Conservation (phyloP, 257 asterid genomes). For the Cynanchum wilfordii region DNA sequence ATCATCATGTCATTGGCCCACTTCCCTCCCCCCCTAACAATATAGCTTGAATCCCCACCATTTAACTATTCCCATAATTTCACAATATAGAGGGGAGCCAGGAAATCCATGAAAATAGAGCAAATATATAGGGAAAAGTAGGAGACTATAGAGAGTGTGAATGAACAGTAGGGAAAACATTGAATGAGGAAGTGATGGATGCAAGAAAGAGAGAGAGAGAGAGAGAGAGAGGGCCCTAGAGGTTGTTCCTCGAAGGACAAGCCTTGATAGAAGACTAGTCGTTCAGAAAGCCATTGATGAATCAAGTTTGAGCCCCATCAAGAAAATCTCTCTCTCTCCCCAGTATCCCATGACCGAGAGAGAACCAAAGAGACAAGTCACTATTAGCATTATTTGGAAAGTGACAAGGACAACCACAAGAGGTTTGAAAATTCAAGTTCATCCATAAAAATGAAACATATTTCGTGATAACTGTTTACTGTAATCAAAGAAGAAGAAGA, state of each 20-base stretch:
- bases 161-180: background rate
- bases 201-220: background rate
- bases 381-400: conserved; percentile 1
- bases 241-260: conserved; percentile 1
- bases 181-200: background rate
- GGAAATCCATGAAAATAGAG: background rate
- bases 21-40: background rate
- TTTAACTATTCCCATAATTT: no score
- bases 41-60: background rate
- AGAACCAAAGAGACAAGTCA: conserved; percentile 2
- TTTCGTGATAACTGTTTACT: no score
- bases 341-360: conserved; percentile 5
- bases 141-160: background rate
- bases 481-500: no score
- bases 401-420: conserved; percentile 11
- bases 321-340: background rate
- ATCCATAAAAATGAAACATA: no score
- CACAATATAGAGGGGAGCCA: no score
- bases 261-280: background rate
- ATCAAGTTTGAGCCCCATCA: background rate
- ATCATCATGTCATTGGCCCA: background rate
- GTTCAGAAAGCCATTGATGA: background rate
- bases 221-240: background rate
- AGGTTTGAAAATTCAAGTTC: no score
- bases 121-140: no score